Evolutionary conservation across 257 asterid species (phyloP), one percentile per base, ranked within the genome.

Genomic region (Leonotis leonurus): DNA sequence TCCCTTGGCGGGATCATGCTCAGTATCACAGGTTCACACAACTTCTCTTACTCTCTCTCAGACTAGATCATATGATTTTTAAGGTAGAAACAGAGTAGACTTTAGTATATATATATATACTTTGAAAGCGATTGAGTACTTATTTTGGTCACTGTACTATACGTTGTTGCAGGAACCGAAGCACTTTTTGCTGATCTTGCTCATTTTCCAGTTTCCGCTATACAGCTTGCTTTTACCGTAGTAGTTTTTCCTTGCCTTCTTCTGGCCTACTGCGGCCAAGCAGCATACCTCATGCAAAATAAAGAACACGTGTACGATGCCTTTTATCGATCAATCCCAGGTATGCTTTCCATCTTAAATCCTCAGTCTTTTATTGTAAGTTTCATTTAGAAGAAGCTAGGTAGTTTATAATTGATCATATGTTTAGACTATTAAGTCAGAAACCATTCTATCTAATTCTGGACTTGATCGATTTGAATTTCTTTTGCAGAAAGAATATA

Each of bases 1-100:
- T 92, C 99, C 16, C 97, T 92, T 14, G 99, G 99, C 8, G 99
- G 99, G 41, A 78, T 92, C 74, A 85, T 92, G 99, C 96, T 92
- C 57, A 89, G 99, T 70, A 87, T 92, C 77, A 92, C 99, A 84
- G 98, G 98, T 91, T 56, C 48, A 46, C 11, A 36, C 49, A 2
- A 6, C 61, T 22, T 68, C 9, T 63, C n/a, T n/a, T n/a, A n/a
- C n/a, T 14, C 65, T n/a, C n/a, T n/a, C 56, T 22, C 45, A n/a
- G n/a, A n/a, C n/a, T n/a, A n/a, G n/a, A n/a, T n/a, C n/a, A n/a
- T n/a, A n/a, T n/a, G n/a, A n/a, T n/a, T n/a, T n/a, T n/a, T n/a
- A n/a, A n/a, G n/a, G n/a, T n/a, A n/a, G n/a, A n/a, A n/a, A n/a
- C n/a, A n/a, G n/a, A n/a, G n/a, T n/a, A n/a, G n/a, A n/a, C n/a